These are phyloP conservation scores for Gnetum montanum DNA, from an alignment of 75 land plant species.

Conservation along the genomic window DNA sequence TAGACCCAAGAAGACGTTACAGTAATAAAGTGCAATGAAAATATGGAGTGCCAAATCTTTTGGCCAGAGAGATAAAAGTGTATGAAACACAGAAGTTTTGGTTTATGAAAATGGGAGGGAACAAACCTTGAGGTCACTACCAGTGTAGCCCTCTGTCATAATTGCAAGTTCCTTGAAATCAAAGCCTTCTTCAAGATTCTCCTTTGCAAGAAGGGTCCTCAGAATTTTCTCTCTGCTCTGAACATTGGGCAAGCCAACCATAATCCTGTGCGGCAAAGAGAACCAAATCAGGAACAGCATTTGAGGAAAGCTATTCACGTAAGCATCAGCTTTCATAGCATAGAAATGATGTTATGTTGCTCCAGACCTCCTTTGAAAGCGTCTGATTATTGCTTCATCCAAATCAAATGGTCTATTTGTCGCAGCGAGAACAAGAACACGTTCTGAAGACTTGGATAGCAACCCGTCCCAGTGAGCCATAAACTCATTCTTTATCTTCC, in stretches of 20 bases:
- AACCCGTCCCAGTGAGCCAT: constrained; percentile 96
- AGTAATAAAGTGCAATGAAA: no score
- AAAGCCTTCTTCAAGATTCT: constrained; percentile 45
- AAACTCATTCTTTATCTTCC: constrained; percentile 89
- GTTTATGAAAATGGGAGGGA: neutral
- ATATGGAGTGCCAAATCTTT: no score
- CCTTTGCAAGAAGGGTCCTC: constrained; percentile 64
- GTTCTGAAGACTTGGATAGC: constrained; percentile 53
- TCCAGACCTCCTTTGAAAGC: constrained; percentile 94
- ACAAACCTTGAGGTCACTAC: constrained; percentile 90
- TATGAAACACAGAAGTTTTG: neutral
- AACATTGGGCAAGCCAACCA: constrained; percentile 72
- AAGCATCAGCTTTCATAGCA: no score
- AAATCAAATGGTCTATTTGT: constrained; percentile 91
- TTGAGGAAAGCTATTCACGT: no score
- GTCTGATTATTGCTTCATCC: constrained; percentile 84
- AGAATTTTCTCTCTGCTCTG: constrained; percentile 66
- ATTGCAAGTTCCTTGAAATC: constrained; percentile 64
- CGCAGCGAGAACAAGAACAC: constrained; percentile 86
- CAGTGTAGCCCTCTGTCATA: constrained; percentile 84
- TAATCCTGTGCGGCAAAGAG: constrained; percentile 41
- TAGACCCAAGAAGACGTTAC: no score
- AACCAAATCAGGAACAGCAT: neutral
- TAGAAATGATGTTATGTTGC: no score
- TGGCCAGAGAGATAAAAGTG: neutral